These are phyloP conservation scores for Abrus precatorius DNA, from an alignment of 306 rosid species.

Conservation along the genomic window DNA sequence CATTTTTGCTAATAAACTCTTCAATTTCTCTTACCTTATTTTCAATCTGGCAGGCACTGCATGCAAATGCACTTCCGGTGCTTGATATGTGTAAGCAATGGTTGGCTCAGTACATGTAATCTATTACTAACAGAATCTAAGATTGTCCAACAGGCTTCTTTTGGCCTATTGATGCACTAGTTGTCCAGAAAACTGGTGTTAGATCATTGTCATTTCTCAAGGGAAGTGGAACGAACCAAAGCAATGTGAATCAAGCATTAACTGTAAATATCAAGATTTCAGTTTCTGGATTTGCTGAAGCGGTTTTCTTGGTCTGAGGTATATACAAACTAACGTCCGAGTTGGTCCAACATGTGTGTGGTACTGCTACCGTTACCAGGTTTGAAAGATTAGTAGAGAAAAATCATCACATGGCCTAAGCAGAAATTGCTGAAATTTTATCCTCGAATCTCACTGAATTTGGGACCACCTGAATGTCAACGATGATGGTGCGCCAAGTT, in stretches of 20 bases:
- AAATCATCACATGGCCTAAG: conserved; percentile 28
- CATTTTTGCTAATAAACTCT: conserved; percentile 24
- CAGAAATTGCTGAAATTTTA: conserved; percentile 18
- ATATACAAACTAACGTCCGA: conserved; percentile 38
- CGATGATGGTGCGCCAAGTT: not conserved
- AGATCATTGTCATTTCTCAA: conserved; percentile 22
- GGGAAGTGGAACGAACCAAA: conserved; percentile 36
- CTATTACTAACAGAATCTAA: conserved; percentile 33
- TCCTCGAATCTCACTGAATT: conserved; percentile 37
- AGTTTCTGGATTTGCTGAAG: conserved; percentile 41
- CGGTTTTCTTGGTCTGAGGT: conserved; percentile 40
- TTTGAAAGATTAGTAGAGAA: conserved; percentile 30
- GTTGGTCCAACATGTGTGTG: conserved; percentile 35
- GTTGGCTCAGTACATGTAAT: conserved; percentile 95
- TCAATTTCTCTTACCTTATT: conserved; percentile 35
- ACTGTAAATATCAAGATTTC: conserved; percentile 22
- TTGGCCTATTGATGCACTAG: conserved; percentile 20
- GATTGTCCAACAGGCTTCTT: conserved; percentile 44
- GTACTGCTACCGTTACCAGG: conserved; percentile 31
- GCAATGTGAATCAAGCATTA: conserved; percentile 19
- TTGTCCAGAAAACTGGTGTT: conserved; percentile 39
- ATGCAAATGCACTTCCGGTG: conserved; percentile 96
- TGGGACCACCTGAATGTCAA: conserved; percentile 37
- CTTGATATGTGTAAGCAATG: conserved; percentile 99
- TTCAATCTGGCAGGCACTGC: conserved; percentile 81